Evolutionary conservation across 2,329 filamentous ascomycete species (phyloP).

Genomic region (Rutstroemia sp.): DNA sequence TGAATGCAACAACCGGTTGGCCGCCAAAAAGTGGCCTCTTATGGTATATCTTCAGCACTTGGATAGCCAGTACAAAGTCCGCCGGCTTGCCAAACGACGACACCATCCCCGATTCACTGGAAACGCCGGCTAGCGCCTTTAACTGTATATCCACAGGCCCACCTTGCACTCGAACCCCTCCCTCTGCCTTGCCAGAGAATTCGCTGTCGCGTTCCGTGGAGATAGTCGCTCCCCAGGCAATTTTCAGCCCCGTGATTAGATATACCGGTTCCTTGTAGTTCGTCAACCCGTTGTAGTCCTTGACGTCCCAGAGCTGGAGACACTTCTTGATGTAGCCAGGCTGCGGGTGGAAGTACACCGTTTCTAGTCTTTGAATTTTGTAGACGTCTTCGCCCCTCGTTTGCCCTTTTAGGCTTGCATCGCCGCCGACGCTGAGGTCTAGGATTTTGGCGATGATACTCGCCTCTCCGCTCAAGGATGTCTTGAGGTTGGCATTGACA

Average conservation of each 20-base stretch:
- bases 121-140: background rate
- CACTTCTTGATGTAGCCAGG: background rate
- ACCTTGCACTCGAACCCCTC: background rate
- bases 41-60: background rate
- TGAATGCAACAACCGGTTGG: background rate
- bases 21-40: background rate
- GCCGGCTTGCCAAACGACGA: background rate
- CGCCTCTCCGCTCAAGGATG: background rate
- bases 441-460: background rate
- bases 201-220: background rate
- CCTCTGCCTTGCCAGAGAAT: background rate
- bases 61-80: background rate
- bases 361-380: background rate
- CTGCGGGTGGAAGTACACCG: background rate
- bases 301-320: background rate
- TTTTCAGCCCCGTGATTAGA: background rate
- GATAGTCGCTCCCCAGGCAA: background rate
- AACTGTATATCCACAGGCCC: background rate
- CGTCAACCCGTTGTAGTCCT: background rate
- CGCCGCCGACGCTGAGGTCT: background rate
- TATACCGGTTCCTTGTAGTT: background rate
- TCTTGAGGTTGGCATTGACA: background rate
- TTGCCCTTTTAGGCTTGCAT: background rate
- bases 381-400: background rate
- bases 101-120: background rate